These are phyloP conservation scores for Lunularia cruciata DNA, from an alignment of 225 moss, liverwort and hornwort genomes.

Conservation along the genomic window DNA sequence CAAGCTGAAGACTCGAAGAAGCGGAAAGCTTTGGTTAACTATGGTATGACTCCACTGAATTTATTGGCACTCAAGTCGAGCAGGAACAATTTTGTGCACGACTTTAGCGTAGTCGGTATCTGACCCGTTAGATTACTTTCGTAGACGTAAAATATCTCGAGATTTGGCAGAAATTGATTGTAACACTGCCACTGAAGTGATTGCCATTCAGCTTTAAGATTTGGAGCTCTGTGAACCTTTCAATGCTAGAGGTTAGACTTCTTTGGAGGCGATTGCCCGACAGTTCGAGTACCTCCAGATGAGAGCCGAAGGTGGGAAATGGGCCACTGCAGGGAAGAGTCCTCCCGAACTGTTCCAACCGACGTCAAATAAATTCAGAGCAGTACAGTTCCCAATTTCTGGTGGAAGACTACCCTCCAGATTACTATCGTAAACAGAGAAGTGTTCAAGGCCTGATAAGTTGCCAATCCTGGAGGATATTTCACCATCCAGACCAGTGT, in stretches of 20 bases:
- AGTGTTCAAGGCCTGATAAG: neutral
- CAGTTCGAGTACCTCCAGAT: neutral
- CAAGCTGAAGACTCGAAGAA: constrained; percentile 8
- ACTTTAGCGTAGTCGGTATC: neutral
- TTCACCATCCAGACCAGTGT: neutral
- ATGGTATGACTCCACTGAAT: constrained; percentile 12
- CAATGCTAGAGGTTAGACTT: neutral
- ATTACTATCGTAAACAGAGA: neutral
- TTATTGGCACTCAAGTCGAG: constrained; percentile 7
- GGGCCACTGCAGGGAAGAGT: neutral
- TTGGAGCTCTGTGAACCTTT: neutral
- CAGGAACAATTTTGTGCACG: neutral
- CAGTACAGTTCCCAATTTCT: neutral
- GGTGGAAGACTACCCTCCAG: neutral
- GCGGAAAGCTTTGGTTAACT: neutral
- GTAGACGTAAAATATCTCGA: neutral
- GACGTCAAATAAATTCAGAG: neutral
- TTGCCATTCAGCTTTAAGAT: neutral
- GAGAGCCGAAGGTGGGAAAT: neutral
- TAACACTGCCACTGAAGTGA: neutral
- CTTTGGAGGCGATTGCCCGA: neutral
- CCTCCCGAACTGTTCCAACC: neutral
- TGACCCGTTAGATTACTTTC: constrained; percentile 3
- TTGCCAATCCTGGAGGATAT: constrained; percentile 2
- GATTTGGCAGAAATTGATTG: neutral